Conservation (phyloP, 1,284 basidiomycete genomes). For the Ustilago loliicola region DNA sequence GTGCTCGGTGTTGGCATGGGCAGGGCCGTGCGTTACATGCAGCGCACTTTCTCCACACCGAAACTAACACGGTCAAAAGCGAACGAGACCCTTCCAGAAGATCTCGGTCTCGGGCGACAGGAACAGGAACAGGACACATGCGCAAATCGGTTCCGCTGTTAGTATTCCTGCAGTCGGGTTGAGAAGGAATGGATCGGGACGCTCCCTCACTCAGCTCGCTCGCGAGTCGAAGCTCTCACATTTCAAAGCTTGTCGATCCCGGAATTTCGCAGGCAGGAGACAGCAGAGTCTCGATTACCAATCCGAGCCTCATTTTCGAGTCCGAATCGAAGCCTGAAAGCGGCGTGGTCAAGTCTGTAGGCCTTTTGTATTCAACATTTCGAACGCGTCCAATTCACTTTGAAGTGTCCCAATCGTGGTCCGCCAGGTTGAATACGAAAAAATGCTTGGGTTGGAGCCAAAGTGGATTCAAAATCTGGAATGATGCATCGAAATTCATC, state of each 20-base stretch:
- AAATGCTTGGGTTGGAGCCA: not conserved
- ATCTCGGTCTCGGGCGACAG: slow-evolving; percentile 28
- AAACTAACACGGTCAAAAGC: slow-evolving; percentile 4
- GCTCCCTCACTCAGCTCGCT: too few relatives aligned
- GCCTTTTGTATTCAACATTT: not conserved
- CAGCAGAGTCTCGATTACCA: slow-evolving; percentile 34
- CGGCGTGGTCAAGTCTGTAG: not conserved
- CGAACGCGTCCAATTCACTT: not conserved
- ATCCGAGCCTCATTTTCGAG: slow-evolving; percentile 11
- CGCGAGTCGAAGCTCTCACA: slow-evolving; percentile 15
- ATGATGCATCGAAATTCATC: slow-evolving; percentile 28
- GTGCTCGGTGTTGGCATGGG: slow-evolving; percentile 12
- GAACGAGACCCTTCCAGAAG: slow-evolving; percentile 17
- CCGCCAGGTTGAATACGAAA: not conserved
- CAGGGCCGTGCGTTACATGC: slow-evolving; percentile 27
- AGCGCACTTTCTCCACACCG: slow-evolving; percentile 6
- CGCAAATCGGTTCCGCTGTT: slow-evolving; percentile 26
- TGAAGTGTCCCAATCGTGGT: not conserved
- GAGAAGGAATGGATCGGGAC: slow-evolving; percentile 34
- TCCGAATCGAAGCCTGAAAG: not conserved
- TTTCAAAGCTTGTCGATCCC: slow-evolving; percentile 10
- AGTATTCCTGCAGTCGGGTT: not conserved
- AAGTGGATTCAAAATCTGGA: not conserved
- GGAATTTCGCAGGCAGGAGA: not conserved
- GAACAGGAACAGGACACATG: not conserved